These are phyloP conservation scores for Pseudomonodictys pantanalensis DNA, from an alignment of 495 filamentous ascomycete genomes.

Conservation along the genomic window DNA sequence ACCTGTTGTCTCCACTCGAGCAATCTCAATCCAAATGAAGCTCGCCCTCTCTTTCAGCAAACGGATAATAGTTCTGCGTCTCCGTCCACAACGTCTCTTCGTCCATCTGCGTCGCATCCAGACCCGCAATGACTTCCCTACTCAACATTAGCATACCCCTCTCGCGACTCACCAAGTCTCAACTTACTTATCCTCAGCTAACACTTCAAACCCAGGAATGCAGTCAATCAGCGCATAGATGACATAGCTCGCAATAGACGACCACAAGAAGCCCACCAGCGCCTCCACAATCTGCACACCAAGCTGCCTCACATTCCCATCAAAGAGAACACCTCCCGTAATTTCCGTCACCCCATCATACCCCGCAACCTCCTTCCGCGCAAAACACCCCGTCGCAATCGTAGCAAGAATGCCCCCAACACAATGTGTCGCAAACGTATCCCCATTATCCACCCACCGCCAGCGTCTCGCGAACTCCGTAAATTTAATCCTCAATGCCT, in stretches of 20 bases:
- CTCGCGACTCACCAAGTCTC: not conserved
- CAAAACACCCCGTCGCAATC: constrained; percentile 43
- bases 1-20: no score
- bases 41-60: constrained; percentile 29
- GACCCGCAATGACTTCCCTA: constrained; percentile 47
- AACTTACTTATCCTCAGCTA: constrained; percentile 32
- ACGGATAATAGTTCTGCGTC: constrained; percentile 49
- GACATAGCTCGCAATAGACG: constrained; percentile 33
- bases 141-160: constrained; percentile 28
- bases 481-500: constrained; percentile 51
- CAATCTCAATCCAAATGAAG: constrained; percentile 19
- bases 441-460: constrained; percentile 49
- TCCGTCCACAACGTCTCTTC: constrained; percentile 42
- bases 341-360: constrained; percentile 46
- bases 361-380: constrained; percentile 43
- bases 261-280: constrained; percentile 44
- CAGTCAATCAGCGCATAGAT: constrained; percentile 33
- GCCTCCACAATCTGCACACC: constrained; percentile 43
- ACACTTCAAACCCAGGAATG: constrained; percentile 30
- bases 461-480: constrained; percentile 41
- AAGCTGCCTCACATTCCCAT: constrained; percentile 34
- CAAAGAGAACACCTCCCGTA: constrained; percentile 40
- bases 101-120: constrained; percentile 51
- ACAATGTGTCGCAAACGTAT: constrained; percentile 50
- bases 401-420: constrained; percentile 46